Conservation (phyloP, 2,329 filamentous ascomycete genomes). For the Laburnicola sp. region DNA sequence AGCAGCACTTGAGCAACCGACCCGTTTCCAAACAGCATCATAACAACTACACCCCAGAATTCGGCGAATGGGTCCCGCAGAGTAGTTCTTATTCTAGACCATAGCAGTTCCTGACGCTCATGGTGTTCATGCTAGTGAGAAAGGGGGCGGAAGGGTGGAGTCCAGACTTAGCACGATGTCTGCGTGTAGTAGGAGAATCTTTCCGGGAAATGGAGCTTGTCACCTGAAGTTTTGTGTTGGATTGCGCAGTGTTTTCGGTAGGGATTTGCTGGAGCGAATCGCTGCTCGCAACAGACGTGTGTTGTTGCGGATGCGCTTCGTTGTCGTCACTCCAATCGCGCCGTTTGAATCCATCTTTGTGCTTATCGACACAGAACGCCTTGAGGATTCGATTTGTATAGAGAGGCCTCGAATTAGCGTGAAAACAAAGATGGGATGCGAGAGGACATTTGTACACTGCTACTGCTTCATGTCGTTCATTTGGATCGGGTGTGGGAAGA, state of each 20-base stretch:
- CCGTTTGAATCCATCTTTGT: not conserved
- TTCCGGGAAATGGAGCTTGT: not conserved
- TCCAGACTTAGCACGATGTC: conserved; percentile 25
- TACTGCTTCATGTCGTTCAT: not conserved
- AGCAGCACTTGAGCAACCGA: conserved; percentile 50
- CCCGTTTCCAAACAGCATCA: conserved; percentile 52
- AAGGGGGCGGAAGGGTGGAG: conserved; percentile 48
- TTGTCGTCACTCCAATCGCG: not conserved
- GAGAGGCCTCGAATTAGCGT: too few relatives aligned
- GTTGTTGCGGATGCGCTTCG: not conserved
- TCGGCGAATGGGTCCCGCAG: conserved; percentile 51
- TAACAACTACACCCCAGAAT: conserved; percentile 49
- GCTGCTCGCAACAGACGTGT: not conserved
- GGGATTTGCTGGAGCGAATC: not conserved
- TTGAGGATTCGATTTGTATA: too few relatives aligned
- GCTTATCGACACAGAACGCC: too few relatives aligned
- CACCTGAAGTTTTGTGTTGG: not conserved
- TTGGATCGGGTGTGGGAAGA: not conserved
- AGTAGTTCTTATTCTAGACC: conserved; percentile 43
- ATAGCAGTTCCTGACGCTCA: conserved; percentile 41
- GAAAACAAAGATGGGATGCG: conserved; percentile 4
- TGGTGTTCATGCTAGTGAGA: conserved; percentile 46
- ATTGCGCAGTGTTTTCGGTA: not conserved
- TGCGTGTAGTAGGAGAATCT: not conserved
- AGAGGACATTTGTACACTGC: not conserved